Conservation (phyloP, 2,329 filamentous ascomycete species). For the Cladosporium austrohemisphaericum region DNA sequence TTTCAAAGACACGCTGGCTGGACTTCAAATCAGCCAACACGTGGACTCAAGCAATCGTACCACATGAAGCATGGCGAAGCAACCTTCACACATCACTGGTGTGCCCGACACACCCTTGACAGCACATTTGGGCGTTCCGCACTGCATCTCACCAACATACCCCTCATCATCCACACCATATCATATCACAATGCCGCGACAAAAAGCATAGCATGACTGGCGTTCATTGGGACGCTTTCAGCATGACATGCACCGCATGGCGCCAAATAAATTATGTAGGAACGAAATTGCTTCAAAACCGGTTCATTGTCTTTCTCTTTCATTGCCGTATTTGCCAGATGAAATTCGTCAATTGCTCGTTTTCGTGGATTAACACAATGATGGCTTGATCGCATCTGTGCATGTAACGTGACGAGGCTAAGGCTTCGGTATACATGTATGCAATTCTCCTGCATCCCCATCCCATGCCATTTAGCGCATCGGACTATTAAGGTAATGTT, state of each 20-base stretch:
- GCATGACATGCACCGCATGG: constrained; percentile 16
- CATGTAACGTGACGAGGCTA: no score
- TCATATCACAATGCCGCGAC: constrained; percentile 13
- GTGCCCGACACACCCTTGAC: constrained; percentile 8
- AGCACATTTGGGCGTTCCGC: constrained; percentile 27
- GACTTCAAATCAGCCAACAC: background rate
- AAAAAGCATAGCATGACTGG: constrained; percentile 10
- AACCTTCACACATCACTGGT: no score
- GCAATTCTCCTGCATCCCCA: no score
- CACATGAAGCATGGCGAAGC: background rate
- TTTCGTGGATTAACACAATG: no score
- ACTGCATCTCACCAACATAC: constrained; percentile 14
- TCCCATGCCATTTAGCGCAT: no score
- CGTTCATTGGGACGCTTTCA: constrained; percentile 10
- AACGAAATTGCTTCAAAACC: constrained; percentile 14
- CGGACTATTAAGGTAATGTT: no score
- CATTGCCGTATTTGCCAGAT: no score
- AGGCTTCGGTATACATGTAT: no score
- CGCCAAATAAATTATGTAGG: constrained; percentile 18
- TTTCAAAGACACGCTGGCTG: background rate
- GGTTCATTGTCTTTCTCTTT: background rate
- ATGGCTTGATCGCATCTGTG: no score
- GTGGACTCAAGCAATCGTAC: background rate
- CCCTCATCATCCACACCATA: constrained; percentile 6
- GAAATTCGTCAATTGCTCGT: no score